Evolutionary conservation across 768 basidiomycete species (phyloP).

Genomic region (Russula dissimulans): DNA sequence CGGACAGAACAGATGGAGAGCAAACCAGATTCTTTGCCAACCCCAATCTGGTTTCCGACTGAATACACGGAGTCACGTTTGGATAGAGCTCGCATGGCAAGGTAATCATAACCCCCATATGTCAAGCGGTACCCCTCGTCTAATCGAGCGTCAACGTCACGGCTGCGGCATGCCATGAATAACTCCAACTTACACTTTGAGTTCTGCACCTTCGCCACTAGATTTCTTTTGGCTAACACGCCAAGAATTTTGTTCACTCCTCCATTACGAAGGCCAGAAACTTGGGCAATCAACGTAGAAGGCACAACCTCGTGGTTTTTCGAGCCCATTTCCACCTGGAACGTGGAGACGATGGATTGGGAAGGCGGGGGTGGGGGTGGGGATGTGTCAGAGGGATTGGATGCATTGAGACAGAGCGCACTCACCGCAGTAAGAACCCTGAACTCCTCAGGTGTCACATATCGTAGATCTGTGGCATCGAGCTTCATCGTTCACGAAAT

Average conservation of each 20-base stretch:
- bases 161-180: not conserved
- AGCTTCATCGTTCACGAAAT: conserved; percentile 59
- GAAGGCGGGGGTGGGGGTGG: not conserved
- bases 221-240: conserved; percentile 80
- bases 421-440: conserved; percentile 87
- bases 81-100: conserved; percentile 88
- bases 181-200: conserved; percentile 64
- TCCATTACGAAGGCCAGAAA: conserved; percentile 86
- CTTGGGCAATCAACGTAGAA: conserved; percentile 76
- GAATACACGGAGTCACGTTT: conserved; percentile 83
- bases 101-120: conserved; percentile 96
- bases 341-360: not conserved
- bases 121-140: conserved; percentile 97
- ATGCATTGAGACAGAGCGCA: not conserved
- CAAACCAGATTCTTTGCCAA: conserved; percentile 93
- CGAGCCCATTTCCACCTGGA: conserved; percentile 93
- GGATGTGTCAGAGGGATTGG: not conserved
- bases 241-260: conserved; percentile 92
- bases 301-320: conserved; percentile 98
- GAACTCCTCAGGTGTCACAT: conserved; percentile 88
- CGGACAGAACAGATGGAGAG: not conserved
- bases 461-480: conserved; percentile 90
- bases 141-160: conserved; percentile 26
- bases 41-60: conserved; percentile 96
- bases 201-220: conserved; percentile 86